Evolutionary conservation across 2,329 filamentous ascomycete species (phyloP).

Genomic region (Diaporthe sp.): DNA sequence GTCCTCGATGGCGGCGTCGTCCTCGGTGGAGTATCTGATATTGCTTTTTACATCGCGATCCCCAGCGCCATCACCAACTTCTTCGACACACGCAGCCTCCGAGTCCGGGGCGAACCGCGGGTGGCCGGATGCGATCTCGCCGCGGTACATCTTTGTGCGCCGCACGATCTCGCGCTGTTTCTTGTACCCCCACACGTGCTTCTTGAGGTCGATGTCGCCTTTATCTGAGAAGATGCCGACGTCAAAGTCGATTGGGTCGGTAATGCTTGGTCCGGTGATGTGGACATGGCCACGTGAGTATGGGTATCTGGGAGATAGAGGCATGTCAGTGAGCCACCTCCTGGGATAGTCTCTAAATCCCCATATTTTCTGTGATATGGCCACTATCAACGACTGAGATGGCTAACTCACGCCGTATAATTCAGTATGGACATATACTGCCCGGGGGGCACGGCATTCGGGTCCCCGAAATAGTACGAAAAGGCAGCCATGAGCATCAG

Average conservation of each 20-base stretch:
- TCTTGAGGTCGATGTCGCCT: conserved; percentile 51
- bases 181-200: conserved; percentile 75
- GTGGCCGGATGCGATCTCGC: conserved; percentile 59
- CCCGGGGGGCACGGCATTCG: background rate
- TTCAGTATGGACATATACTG: conserved; percentile 13
- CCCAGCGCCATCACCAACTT: conserved; percentile 43
- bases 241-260: background rate
- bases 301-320: conserved; percentile 58
- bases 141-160: conserved; percentile 65
- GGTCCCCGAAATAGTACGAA: conserved; percentile 11
- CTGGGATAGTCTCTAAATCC: background rate
- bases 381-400: conserved; percentile 47
- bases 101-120: conserved; percentile 60
- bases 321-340: background rate
- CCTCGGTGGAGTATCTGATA: conserved; percentile 63
- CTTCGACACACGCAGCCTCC: conserved; percentile 53
- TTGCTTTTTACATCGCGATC: conserved; percentile 49
- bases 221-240: background rate
- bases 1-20: conserved; percentile 62
- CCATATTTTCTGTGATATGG: conserved; percentile 52
- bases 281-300: conserved; percentile 48
- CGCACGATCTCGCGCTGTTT: conserved; percentile 71
- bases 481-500: conserved; percentile 44
- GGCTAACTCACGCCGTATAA: conserved; percentile 12
- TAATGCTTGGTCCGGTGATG: background rate